Evolutionary conservation across 495 filamentous ascomycete genomes (phyloP), one percentile per base, ranked within the genome.

Genomic region (Penicillium paradoxum): DNA sequence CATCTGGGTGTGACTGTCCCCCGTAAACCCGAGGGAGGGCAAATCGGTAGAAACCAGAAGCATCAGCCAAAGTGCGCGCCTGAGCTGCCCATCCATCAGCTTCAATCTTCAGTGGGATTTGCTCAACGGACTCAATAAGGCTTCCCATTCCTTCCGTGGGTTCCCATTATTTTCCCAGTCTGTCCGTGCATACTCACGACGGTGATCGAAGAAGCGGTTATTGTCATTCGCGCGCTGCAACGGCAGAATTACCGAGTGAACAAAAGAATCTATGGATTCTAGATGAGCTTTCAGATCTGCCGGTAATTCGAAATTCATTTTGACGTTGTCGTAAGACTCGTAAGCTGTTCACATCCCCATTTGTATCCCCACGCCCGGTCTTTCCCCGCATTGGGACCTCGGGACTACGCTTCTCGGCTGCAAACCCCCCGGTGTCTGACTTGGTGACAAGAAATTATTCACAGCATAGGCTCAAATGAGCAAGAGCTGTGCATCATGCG

Each of bases 141-240:
- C 59, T 57, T 82, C 80, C 81, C 79, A 84, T 56, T 82, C 79
- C 33, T 65, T 50, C 3, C 68, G 67, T 4, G 82, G 81, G 17
- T 82, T 73, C 1, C 80, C 81, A 38, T 71, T 59, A 21, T 72
- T 68, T 19, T 75, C 72, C 73, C 76, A 82, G 57, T 82, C 70
- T 0, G 79, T 84, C 1, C 79, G 75, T 6, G 75, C 63, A 65
- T 80, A 71, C 49, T 84, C 80, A 39, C 80, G 76, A 7, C 80
- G 71, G 59, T 83, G 74, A 61, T 84, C 79, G 60, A 84, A 84
- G 71, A 83, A 84, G 22, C 79, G 77, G 22, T 82, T 65, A 52
- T 83, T 83, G 50, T 81, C 78, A 49, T 79, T 54, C 0, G 60
- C 51, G 17, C 71, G 57, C 61, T 81, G 78, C 6, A 84, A 59